Base-by-base conservation (phyloP, 2,329 filamentous ascomycete species). In the Cyclaneusma minus region DNA sequence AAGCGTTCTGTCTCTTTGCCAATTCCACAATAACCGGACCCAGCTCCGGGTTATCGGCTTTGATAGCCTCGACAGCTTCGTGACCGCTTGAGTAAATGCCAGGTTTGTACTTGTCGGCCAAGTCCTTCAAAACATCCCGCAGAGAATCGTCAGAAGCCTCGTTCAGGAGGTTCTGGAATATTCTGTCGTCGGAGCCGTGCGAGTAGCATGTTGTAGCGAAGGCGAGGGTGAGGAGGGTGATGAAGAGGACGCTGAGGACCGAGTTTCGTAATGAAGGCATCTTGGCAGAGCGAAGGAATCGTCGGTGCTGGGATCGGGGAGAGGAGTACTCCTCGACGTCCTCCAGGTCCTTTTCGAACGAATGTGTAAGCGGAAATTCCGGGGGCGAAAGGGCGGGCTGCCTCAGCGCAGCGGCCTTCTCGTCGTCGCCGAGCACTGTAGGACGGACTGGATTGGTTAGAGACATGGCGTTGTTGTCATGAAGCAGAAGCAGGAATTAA, bases 71-170 rank as follows among this genome's bases (percentile, higher is more conserved):
- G 29, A 78, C 58, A 14, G 72, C 73, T 7, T 62, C 56, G 37
- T 60, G 61, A 41, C 78, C 74, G 35, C 69, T 67, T 35, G 66
- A 60, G 47, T 73, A 79, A 29, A 80, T 62, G 31, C 75, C 76
- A 43, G 79, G 65, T 44, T 70, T 64, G 51, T 73, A 81, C 42
- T 68, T 66, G 24, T 62, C 60, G 23, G 67, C 63, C 28, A 73
- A 56, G 34, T 61, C 55, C 47, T 79, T 71, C 16, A 84, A 58
- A 28, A 78, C 65, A 24, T 64, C 62, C 47, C 81, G 73, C 28
- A 85, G 55, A 21, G 66, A 61, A 25, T 67, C 58, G 29, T 62
- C 61, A 13, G 72, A 66, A 29, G 74, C 52, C 13, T 58, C 56
- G 33, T 62, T 55, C 28, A 75, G 51, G 29, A 72, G 48, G 31